Evolutionary conservation across 306 rosid genomes (phyloP).

Genomic region (Glycyrrhiza uralensis): DNA sequence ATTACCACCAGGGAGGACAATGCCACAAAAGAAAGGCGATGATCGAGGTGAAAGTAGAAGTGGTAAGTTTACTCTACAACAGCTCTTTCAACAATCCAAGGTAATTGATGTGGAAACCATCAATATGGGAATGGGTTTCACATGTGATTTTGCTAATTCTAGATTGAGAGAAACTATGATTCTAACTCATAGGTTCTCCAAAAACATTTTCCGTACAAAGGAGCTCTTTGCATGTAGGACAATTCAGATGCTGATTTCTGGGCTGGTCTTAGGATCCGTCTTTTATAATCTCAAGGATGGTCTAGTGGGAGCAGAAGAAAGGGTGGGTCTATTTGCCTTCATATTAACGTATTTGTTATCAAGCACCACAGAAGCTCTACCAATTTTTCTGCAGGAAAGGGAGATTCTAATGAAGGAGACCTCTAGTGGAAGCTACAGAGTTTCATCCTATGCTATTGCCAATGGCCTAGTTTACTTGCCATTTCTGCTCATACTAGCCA

Average conservation of each 20-base stretch:
- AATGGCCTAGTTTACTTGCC: conserved; percentile 86
- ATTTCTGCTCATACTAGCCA: conserved; percentile 77
- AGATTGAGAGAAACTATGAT: conserved; percentile 68
- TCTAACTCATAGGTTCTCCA: conserved; percentile 85
- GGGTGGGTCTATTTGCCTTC: conserved; percentile 91
- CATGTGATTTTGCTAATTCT: conserved; percentile 63
- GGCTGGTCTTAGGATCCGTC: conserved; percentile 78
- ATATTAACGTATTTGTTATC: conserved; percentile 68
- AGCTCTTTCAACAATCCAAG: conserved; percentile 82
- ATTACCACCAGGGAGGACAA: conserved; percentile 18
- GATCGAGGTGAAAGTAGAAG: conserved; percentile 29
- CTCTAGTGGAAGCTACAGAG: conserved; percentile 80
- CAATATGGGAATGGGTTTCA: conserved; percentile 32
- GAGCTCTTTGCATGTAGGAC: conserved; percentile 89
- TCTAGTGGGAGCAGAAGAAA: conserved; percentile 67
- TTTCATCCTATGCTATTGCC: conserved; percentile 87
- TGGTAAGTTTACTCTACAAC: conserved; percentile 70
- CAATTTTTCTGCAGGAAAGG: conserved; percentile 89
- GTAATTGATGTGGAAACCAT: conserved; percentile 54
- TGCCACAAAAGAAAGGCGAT: conserved; percentile 33
- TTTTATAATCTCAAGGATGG: conserved; percentile 73
- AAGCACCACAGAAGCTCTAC: conserved; percentile 79
- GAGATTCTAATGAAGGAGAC: conserved; percentile 93
- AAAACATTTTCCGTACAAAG: conserved; percentile 72
- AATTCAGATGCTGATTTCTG: conserved; percentile 79